These are phyloP conservation scores for Mallotus nudiflorus DNA, from an alignment of 345 rosid species.

Conservation along the genomic window DNA sequence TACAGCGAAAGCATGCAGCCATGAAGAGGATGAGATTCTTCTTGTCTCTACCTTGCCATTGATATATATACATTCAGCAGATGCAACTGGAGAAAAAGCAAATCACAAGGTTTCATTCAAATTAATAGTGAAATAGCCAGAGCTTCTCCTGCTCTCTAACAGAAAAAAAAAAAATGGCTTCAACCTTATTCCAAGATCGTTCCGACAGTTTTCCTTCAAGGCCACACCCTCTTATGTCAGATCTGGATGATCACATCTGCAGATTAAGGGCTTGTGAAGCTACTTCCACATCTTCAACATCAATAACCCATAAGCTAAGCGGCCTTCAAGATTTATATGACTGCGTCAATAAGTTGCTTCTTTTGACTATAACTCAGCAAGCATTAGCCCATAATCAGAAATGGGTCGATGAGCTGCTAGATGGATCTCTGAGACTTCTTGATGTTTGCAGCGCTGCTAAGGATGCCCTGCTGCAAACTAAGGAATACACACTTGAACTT, in stretches of 20 bases:
- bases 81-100: not conserved
- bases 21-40: constrained; percentile 9
- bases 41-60: not conserved
- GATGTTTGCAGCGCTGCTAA: constrained; percentile 14
- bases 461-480: constrained; percentile 15
- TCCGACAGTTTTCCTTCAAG: constrained; percentile 50
- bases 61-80: not conserved
- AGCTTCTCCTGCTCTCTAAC: not conserved
- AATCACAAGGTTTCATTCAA: not conserved
- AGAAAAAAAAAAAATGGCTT: constrained; percentile 42
- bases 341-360: constrained; percentile 17
- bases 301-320: constrained; percentile 2
- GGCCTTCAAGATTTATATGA: constrained; percentile 16
- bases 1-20: not conserved
- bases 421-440: constrained; percentile 23
- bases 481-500: constrained; percentile 10
- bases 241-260: constrained; percentile 36
- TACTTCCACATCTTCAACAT: constrained; percentile 31
- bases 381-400: constrained; percentile 10
- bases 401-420: constrained; percentile 11
- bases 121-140: not conserved
- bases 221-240: constrained; percentile 40
- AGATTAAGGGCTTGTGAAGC: constrained; percentile 33
- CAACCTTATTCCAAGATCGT: constrained; percentile 39
- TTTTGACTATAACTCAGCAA: constrained; percentile 10